Evolutionary conservation across 176 grass and related monocot genomes (phyloP).

Genomic region (Poa annua): DNA sequence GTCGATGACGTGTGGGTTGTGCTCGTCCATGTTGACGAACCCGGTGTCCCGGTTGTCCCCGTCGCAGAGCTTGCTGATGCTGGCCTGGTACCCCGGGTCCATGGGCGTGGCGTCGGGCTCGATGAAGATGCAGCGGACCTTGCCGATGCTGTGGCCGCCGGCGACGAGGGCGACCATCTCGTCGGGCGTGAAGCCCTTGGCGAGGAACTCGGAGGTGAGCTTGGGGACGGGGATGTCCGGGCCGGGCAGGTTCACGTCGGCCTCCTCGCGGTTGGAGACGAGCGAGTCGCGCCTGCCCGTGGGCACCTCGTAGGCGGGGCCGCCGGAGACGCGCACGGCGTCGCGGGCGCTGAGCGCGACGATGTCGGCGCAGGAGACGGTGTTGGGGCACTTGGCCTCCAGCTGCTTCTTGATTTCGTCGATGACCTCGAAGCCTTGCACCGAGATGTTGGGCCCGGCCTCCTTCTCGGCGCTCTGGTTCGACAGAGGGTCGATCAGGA

Average conservation of each 20-base stretch:
- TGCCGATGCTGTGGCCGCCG: constrained; percentile 72
- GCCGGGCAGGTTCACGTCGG: constrained; percentile 46
- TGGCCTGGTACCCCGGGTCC: constrained; percentile 31
- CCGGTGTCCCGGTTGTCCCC: not conserved
- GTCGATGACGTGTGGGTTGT: constrained; percentile 47
- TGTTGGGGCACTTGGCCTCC: constrained; percentile 55
- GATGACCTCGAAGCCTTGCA: constrained; percentile 67
- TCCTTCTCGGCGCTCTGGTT: constrained; percentile 61
- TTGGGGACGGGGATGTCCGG: constrained; percentile 51
- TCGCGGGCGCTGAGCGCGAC: constrained; percentile 45
- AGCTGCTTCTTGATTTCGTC: constrained; percentile 67
- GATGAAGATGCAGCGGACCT: constrained; percentile 62
- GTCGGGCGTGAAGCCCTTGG: constrained; percentile 42
- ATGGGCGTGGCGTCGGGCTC: constrained; percentile 48
- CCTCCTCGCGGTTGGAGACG: constrained; percentile 58
- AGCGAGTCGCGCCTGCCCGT: constrained; percentile 58
- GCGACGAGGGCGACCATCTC: constrained; percentile 60
- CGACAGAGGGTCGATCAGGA: constrained; percentile 68
- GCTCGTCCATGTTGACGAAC: constrained; percentile 44
- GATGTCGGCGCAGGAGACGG: constrained; percentile 83
- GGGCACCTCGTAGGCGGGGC: constrained; percentile 44
- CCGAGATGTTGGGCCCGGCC: constrained; percentile 57
- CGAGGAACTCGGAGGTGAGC: constrained; percentile 37
- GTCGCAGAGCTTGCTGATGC: constrained; percentile 48
- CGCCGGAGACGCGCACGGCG: constrained; percentile 44